These are phyloP conservation scores for Chaetomiaceae sp. DNA, from an alignment of 2,329 filamentous ascomycete genomes.

Conservation along the genomic window DNA sequence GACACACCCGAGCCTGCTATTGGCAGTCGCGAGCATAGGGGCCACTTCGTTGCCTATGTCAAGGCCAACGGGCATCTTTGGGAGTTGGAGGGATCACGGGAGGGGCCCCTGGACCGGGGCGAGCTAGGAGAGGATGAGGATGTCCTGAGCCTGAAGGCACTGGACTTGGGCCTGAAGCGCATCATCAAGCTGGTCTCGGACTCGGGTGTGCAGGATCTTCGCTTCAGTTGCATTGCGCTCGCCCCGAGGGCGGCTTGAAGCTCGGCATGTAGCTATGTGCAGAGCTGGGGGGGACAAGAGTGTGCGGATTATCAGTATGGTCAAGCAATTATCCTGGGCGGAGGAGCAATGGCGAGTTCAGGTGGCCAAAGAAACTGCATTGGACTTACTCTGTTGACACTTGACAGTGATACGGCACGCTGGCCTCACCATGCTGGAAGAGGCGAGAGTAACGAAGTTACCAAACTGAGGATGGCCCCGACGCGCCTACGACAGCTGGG, in stretches of 20 bases:
- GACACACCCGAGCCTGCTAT: slow-evolving; percentile 62
- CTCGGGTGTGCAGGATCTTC: slow-evolving; percentile 31
- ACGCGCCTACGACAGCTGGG: background rate
- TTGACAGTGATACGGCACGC: too few species aligned
- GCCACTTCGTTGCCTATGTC: slow-evolving; percentile 78
- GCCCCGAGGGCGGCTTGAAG: slow-evolving; percentile 25
- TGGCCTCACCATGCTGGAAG: too few species aligned
- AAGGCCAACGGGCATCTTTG: slow-evolving; percentile 63
- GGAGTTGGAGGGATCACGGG: slow-evolving; percentile 73
- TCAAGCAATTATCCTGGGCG: too few species aligned
- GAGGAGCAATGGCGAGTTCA: too few species aligned
- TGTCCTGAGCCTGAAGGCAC: slow-evolving; percentile 61
- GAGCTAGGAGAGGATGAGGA: slow-evolving; percentile 52
- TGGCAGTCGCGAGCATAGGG: slow-evolving; percentile 49
- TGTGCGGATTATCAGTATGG: too few species aligned
- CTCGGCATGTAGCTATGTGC: too few species aligned
- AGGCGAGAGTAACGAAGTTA: too few species aligned
- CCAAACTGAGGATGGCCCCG: background rate
- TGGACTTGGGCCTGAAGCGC: slow-evolving; percentile 53
- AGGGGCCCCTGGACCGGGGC: slow-evolving; percentile 68
- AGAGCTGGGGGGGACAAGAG: background rate
- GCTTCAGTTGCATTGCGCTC: slow-evolving; percentile 39
- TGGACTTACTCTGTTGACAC: too few species aligned
- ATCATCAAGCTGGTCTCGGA: slow-evolving; percentile 38
- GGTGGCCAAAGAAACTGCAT: too few species aligned